phyloP scores from a whole-genome alignment of 495 filamentous ascomycete species.

The Xylaria intraflava region DNA sequence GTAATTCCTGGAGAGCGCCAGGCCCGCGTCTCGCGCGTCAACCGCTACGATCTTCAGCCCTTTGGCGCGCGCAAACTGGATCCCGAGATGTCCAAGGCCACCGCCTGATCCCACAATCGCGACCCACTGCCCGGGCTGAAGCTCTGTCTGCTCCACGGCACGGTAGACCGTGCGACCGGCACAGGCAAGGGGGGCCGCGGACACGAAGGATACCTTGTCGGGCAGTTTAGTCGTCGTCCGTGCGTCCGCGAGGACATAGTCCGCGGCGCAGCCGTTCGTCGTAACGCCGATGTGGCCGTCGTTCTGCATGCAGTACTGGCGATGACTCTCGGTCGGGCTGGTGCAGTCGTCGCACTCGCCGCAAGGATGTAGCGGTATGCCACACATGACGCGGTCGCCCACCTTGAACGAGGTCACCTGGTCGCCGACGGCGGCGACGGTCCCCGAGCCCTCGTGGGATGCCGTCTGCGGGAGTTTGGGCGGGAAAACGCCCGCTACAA shows the following conservation, averaged over 20 bases:
- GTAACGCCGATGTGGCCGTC: conserved; percentile 38
- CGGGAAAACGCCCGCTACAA: conserved; percentile 33
- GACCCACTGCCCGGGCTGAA: conserved; percentile 43
- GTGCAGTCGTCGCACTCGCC: conserved; percentile 36
- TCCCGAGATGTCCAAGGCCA: conserved; percentile 50
- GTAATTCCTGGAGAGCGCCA: conserved; percentile 34
- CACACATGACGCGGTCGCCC: conserved; percentile 32
- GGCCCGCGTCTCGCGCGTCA: conserved; percentile 50
- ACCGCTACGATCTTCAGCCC: conserved; percentile 48
- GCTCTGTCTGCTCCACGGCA: conserved; percentile 37
- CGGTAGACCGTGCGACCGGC: conserved; percentile 51
- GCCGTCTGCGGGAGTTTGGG: conserved; percentile 44
- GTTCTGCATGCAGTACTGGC: conserved; percentile 39
- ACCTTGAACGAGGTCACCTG: conserved; percentile 32
- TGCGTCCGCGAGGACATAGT: conserved; percentile 46
- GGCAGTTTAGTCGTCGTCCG: conserved; percentile 39
- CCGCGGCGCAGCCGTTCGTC: conserved; percentile 46
- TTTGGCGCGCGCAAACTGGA: conserved; percentile 32
- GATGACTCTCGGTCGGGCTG: conserved; percentile 30
- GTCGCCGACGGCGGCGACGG: conserved; percentile 43
- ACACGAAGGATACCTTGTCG: conserved; percentile 39
- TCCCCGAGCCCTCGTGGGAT: conserved; percentile 55
- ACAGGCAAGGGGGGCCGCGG: conserved; percentile 51
- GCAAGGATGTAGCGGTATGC: conserved; percentile 41
- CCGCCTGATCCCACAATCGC: conserved; percentile 52